phyloP scores from a whole-genome alignment of 2,329 filamentous ascomycete genomes.

The Pseudonectria buxi region DNA sequence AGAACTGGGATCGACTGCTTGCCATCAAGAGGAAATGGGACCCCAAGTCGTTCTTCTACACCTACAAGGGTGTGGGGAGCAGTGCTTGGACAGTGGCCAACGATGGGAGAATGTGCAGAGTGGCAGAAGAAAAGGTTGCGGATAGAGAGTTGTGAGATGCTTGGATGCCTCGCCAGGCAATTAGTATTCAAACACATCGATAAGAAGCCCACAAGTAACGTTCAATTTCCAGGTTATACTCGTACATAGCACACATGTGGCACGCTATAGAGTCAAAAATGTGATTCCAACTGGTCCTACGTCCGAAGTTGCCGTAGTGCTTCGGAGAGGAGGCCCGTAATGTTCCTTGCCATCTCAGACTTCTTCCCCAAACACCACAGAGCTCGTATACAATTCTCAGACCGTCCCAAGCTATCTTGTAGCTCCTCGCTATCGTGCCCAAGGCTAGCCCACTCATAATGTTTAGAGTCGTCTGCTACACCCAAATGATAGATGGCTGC shows the following conservation, averaged over 20 bases:
- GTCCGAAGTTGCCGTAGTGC: too few species aligned
- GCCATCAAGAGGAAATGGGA: slow-evolving; percentile 46
- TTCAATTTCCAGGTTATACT: too few species aligned
- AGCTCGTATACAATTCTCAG: slow-evolving; percentile 43
- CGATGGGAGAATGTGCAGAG: slow-evolving; percentile 11
- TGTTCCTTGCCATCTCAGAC: slow-evolving; percentile 37
- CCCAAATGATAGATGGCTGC: slow-evolving; percentile 34
- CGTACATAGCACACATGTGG: too few species aligned
- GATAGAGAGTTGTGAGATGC: too few species aligned
- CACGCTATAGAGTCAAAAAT: too few species aligned
- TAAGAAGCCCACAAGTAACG: too few species aligned
- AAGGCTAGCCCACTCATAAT: slow-evolving; percentile 13
- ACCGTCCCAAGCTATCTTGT: slow-evolving; percentile 29
- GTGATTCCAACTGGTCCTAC: too few species aligned
- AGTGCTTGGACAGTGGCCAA: slow-evolving; percentile 35
- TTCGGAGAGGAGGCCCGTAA: slow-evolving; percentile 14
- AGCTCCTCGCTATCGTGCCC: slow-evolving; percentile 15
- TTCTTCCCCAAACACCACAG: slow-evolving; percentile 49
- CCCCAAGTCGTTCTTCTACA: slow-evolving; percentile 38
- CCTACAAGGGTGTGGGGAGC: slow-evolving; percentile 42
- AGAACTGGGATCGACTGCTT: slow-evolving; percentile 35
- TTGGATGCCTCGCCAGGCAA: too few species aligned
- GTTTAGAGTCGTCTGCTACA: slow-evolving; percentile 16
- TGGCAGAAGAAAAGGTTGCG: too few species aligned
- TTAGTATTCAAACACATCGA: too few species aligned